Evolutionary conservation across 2,329 filamentous ascomycete genomes (phyloP), one percentile per base, ranked within the genome.

Genomic region (Purpureocillium takamizusanense): DNA sequence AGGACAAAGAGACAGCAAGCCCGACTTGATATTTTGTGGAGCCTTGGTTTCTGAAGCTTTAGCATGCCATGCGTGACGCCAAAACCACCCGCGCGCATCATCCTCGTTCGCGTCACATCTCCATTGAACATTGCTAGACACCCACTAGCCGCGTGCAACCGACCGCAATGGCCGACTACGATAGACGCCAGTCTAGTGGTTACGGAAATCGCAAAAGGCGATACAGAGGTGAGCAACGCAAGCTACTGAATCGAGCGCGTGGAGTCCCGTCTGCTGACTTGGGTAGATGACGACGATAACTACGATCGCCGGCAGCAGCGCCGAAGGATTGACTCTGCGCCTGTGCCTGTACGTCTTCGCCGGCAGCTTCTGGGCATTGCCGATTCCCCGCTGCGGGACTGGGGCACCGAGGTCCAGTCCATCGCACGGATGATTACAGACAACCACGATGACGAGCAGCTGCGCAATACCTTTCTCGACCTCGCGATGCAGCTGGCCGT

Each of bases 361-460:
- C 83, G 82, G 54, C 84, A 90, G 61, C 72, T 94, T 35, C 69
- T 94, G 37, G 73, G 77, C 40, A 80, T 94, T 51, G 87, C 86
- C 44, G 88, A 94, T 64, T 87, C 84, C 51, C 81, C 85, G 41
- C 68, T 88, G 52, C 80, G 83, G 50, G 76, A 78, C 52, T 85
- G 83, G 59, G 79, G 88, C 53, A 86, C 94, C 49, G 86, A 92
- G 56, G 78, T 87, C 29, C 70, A 75, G 41, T 72, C 73, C 36
- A 82, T 94, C 51, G 86, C 85, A 25, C 84, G 81, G 51, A 75
- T 82, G 35, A 76, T 94, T 13, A 74, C 81, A 25, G 86, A 94
- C 33, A 83, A 94, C 60, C 84, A 83, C 56, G 88, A 94, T n/a
- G 84, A 94, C 55, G 78, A 82, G 49, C 83, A 88, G 49, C 66